A percentile compares a stretch with the other conserved stretches of the same genome.
Evolutionary conservation across 805 yeast species (phyloP).

Genomic region (Wickerhamomyces xylosicus): DNA sequence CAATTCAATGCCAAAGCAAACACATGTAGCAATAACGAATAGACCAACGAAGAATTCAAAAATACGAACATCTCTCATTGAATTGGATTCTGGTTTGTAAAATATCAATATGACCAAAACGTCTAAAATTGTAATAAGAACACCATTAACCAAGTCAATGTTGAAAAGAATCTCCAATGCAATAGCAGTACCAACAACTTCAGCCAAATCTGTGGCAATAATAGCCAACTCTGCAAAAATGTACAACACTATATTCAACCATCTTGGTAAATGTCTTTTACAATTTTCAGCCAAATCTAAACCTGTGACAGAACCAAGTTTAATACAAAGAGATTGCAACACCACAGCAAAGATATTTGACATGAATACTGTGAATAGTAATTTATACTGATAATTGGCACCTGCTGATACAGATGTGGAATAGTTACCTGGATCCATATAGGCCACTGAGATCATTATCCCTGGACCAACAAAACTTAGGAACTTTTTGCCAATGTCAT

Average conservation of each 20-base stretch:
- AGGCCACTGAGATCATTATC: constrained; percentile 67
- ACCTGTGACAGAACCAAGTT: constrained; percentile 73
- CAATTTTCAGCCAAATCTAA: constrained; percentile 73
- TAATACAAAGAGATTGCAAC: constrained; percentile 60
- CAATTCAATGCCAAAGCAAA: constrained; percentile 66
- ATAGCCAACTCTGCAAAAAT: constrained; percentile 76
- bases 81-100: constrained; percentile 65
- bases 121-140: constrained; percentile 69
- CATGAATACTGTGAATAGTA: constrained; percentile 53
- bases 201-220: constrained; percentile 88
- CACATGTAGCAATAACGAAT: constrained; percentile 63
- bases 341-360: constrained; percentile 67
- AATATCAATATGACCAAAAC: constrained; percentile 72
- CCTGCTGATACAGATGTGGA: constrained; percentile 78
- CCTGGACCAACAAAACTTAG: constrained; percentile 69
- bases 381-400: constrained; percentile 58
- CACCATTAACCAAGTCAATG: constrained; percentile 69
- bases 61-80: constrained; percentile 61
- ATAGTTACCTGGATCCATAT: constrained; percentile 82
- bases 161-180: constrained; percentile 67
- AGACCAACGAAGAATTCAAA: constrained; percentile 70
- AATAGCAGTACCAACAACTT: constrained; percentile 89
- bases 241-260: constrained; percentile 52
- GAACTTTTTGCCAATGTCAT: constrained; percentile 28
- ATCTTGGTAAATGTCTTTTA: constrained; percentile 48